A percentile compares a stretch with the other conserved stretches of the same genome.
phyloP scores from a whole-genome alignment of 768 basidiomycete species.

The Boletus edulis region DNA sequence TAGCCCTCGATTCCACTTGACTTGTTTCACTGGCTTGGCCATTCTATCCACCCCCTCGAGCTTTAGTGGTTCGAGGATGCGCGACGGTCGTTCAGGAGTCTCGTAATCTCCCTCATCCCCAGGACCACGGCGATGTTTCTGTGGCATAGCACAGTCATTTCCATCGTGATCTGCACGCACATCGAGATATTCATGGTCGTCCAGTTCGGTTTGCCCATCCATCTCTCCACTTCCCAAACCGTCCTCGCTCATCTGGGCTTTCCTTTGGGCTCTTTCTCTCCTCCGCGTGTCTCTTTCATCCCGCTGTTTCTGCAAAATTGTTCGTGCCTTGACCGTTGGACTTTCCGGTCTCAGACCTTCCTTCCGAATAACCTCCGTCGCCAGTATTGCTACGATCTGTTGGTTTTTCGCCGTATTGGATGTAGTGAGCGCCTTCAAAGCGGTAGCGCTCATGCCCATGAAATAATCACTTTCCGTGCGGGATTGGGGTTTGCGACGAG shows the following conservation, averaged over 20 bases:
- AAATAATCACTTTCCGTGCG: slow-evolving; percentile 44
- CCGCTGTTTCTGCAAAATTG: slow-evolving; percentile 61
- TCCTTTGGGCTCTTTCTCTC: slow-evolving; percentile 57
- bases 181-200: slow-evolving; percentile 1
- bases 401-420: slow-evolving; percentile 76
- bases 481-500: slow-evolving; percentile 45
- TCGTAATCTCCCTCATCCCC: slow-evolving; percentile 83
- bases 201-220: slow-evolving; percentile 26
- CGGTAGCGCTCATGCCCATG: slow-evolving; percentile 64
- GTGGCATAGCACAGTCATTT: slow-evolving; percentile 21
- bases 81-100: slow-evolving; percentile 52
- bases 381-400: slow-evolving; percentile 56
- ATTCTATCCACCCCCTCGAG: slow-evolving; percentile 34
- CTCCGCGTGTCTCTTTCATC: slow-evolving; percentile 58
- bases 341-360: slow-evolving; percentile 74
- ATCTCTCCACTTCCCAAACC: slow-evolving; percentile 25
- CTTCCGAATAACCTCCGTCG: slow-evolving; percentile 69
- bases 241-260: slow-evolving; percentile 48
- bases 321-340: slow-evolving; percentile 71
- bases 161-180: slow-evolving; percentile 21
- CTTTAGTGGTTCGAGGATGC: slow-evolving; percentile 39
- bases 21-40: slow-evolving; percentile 46
- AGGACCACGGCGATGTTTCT: slow-evolving; percentile 58
- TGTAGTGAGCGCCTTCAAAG: slow-evolving; percentile 66
- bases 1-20: slow-evolving; percentile 77